A percentile compares a stretch with the other conserved stretches of the same genome.
phyloP scores from a whole-genome alignment of 257 asterid species.

The Prunella vulgaris region DNA sequence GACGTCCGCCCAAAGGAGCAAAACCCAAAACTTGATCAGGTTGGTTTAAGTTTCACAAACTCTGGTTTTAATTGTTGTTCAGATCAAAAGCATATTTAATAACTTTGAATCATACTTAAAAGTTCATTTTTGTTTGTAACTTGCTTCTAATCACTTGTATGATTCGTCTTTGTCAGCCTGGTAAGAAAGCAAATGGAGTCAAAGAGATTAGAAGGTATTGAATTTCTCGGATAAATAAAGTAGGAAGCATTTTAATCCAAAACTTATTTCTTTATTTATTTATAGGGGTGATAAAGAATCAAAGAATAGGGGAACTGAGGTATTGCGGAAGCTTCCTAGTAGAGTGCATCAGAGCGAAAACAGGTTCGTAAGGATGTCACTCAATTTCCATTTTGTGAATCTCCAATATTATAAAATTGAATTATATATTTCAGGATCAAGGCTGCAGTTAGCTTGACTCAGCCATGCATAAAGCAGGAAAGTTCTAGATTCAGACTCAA shows the following conservation, averaged over 20 bases:
- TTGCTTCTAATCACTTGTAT: conserved; percentile 6
- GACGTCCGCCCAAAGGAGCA: conserved; percentile 22
- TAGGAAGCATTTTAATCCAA: neutral
- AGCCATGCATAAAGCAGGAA: conserved; percentile 35
- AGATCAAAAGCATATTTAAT: neutral
- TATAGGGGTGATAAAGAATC: conserved; percentile 34
- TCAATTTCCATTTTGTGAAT: conserved; percentile 3
- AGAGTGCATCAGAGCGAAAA: conserved; percentile 29
- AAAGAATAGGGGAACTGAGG: conserved; percentile 21
- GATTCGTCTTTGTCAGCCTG: conserved; percentile 26
- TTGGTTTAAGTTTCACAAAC: conserved; percentile 17
- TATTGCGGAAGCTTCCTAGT: conserved; percentile 25
- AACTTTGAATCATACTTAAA: neutral
- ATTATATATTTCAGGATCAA: conserved; percentile 31
- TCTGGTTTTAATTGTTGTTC: neutral
- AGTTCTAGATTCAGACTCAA: conserved; percentile 33
- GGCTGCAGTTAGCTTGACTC: conserved; percentile 24
- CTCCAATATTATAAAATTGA: conserved; percentile 13
- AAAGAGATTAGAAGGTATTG: conserved; percentile 49
- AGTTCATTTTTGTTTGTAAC: neutral
- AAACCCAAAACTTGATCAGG: conserved; percentile 38
- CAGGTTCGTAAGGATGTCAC: conserved; percentile 35
- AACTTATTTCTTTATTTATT: neutral
- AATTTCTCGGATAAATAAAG: conserved; percentile 11
- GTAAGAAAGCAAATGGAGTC: conserved; percentile 27